A percentile compares a stretch with the other conserved stretches of the same genome.
phyloP scores from a whole-genome alignment of 495 filamentous ascomycete species.

The Parathielavia appendiculata region DNA sequence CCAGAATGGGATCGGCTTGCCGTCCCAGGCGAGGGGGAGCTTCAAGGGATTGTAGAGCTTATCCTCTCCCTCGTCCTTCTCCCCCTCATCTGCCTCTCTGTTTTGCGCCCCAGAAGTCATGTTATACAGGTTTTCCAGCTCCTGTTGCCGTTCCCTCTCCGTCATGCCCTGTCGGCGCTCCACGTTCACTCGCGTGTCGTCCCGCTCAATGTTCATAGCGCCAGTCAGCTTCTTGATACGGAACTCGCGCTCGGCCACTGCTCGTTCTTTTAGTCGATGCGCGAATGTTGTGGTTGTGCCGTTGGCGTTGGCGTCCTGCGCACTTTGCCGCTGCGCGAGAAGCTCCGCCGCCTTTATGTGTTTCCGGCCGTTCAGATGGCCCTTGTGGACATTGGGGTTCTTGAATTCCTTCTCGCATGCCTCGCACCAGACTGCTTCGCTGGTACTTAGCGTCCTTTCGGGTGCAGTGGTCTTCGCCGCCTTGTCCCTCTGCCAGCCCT shows the following conservation, averaged over 20 bases:
- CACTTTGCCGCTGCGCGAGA: conserved; percentile 36
- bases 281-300: conserved; percentile 34
- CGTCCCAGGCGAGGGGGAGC: conserved; percentile 92
- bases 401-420: conserved; percentile 93
- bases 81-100: conserved; percentile 41
- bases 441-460: conserved; percentile 48
- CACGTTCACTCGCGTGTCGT: conserved; percentile 84
- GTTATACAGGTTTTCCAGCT: conserved; percentile 79
- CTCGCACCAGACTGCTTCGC: conserved; percentile 75
- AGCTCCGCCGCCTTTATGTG: conserved; percentile 76
- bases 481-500: conserved; percentile 71
- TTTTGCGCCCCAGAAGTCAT: conserved; percentile 37
- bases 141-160: conserved; percentile 85
- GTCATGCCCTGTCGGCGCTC: conserved; percentile 95
- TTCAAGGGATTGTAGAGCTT: conserved; percentile 96
- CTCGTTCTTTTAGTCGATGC: conserved; percentile 74
- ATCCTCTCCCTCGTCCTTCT: conserved; percentile 61
- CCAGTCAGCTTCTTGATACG: conserved; percentile 70
- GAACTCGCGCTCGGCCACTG: conserved; percentile 83
- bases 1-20: conserved; percentile 98
- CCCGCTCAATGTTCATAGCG: conserved; percentile 70
- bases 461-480: conserved; percentile 32
- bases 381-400: conserved; percentile 90
- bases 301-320: conserved; percentile 29
- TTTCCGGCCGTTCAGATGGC: conserved; percentile 84